These are phyloP conservation scores for Trichoderma simmonsii DNA, from an alignment of 2,329 filamentous ascomycete species.

Conservation along the genomic window DNA sequence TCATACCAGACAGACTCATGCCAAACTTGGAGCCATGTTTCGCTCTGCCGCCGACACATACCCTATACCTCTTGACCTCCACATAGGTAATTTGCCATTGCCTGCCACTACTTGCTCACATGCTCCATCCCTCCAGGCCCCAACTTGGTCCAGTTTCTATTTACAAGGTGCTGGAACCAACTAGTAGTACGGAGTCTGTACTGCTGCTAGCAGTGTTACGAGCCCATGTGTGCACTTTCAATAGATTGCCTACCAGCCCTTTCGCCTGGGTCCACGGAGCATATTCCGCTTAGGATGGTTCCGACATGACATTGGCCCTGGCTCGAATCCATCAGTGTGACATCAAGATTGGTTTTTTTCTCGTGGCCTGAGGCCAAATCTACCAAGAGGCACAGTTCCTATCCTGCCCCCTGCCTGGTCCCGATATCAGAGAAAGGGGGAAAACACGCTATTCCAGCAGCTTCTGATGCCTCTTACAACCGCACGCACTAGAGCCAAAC, in stretches of 20 bases:
- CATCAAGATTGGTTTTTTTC: background rate
- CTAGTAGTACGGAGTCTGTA: background rate
- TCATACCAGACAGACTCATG: background rate
- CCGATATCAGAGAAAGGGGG: background rate
- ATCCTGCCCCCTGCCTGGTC: background rate
- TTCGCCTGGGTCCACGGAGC: slow-evolving; percentile 6
- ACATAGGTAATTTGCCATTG: background rate
- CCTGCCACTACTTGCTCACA: background rate
- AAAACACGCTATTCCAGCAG: background rate
- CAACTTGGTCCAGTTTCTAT: background rate
- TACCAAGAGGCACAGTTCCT: background rate
- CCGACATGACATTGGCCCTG: slow-evolving; percentile 3
- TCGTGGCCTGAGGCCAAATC: background rate
- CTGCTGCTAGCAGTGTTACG: background rate
- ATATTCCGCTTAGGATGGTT: slow-evolving; percentile 7
- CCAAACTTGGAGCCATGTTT: background rate
- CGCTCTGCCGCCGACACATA: background rate
- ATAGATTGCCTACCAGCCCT: slow-evolving; percentile 18
- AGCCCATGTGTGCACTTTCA: slow-evolving; percentile 1
- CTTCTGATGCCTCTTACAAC: background rate
- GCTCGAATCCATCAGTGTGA: slow-evolving; percentile 12
- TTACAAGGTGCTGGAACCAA: background rate
- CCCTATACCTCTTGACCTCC: background rate
- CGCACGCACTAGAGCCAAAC: background rate
- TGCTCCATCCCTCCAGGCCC: background rate